Conservation (phyloP, 2,329 filamentous ascomycete genomes). For the Pseudogymnoascus destructans region DNA sequence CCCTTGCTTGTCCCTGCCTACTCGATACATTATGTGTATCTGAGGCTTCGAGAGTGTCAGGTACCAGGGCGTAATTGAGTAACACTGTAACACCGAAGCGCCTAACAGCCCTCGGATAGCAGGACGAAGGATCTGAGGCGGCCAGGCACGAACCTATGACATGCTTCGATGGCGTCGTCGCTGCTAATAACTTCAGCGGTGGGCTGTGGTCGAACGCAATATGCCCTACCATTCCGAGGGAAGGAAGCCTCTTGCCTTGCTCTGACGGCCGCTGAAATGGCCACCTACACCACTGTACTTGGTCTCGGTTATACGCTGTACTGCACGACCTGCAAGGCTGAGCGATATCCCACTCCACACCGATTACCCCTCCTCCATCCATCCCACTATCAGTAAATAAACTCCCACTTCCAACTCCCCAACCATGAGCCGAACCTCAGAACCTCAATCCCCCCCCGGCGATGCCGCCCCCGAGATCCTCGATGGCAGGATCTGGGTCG, state of each 20-base stretch:
- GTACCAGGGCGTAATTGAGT: not conserved
- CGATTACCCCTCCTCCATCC: constrained; percentile 5
- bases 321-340: not conserved
- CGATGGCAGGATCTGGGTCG: constrained; percentile 82
- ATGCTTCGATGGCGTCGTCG: constrained; percentile 4
- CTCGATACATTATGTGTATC: not conserved
- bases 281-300: not conserved
- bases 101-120: not conserved
- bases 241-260: not conserved
- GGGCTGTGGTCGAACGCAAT: not conserved
- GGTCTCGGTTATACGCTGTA: not conserved
- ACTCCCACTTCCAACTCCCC: not conserved
- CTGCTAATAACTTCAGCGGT: not conserved
- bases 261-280: not conserved
- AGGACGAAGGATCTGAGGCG: not conserved
- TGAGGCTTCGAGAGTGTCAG: not conserved
- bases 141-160: not conserved
- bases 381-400: constrained; percentile 8
- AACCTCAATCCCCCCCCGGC: constrained; percentile 17
- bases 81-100: constrained; percentile 2
- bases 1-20: constrained; percentile 4
- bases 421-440: constrained; percentile 1
- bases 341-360: not conserved
- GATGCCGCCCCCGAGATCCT: constrained; percentile 24
- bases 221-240: not conserved